phyloP scores from a whole-genome alignment of 331 rosid genomes.

The Pyracantha coccinea region DNA sequence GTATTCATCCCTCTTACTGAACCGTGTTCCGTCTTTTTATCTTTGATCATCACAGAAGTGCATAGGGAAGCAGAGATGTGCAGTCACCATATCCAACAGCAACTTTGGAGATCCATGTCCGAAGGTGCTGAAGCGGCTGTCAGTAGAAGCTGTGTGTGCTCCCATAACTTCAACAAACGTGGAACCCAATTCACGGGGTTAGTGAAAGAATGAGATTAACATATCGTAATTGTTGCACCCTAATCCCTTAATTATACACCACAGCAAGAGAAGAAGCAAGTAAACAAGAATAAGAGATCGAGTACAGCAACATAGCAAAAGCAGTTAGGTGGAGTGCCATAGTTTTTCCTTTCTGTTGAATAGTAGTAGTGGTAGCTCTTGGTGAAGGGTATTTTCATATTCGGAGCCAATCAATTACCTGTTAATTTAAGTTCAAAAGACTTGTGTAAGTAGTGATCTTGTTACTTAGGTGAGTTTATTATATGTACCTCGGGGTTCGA shows the following conservation, averaged over 20 bases:
- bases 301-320: constrained; percentile 17
- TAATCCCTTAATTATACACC: constrained; percentile 31
- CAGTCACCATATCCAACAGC: constrained; percentile 72
- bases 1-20: background rate
- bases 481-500: constrained; percentile 38
- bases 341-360: constrained; percentile 28
- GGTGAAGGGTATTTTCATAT: background rate
- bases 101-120: constrained; percentile 99
- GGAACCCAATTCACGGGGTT: constrained; percentile 34
- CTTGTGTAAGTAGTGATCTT: constrained; percentile 18
- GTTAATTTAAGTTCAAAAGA: constrained; percentile 20
- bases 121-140: constrained; percentile 77
- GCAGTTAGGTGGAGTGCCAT: constrained; percentile 38
- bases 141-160: constrained; percentile 90
- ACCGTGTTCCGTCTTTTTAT: constrained; percentile 3
- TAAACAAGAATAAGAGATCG: constrained; percentile 29
- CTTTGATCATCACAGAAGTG: constrained; percentile 55
- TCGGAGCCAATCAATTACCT: constrained; percentile 45
- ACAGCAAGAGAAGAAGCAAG: constrained; percentile 28
- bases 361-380: background rate
- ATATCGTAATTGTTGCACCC: constrained; percentile 18
- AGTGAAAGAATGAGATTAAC: constrained; percentile 12
- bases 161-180: constrained; percentile 27
- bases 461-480: constrained; percentile 40
- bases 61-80: constrained; percentile 69